Evolutionary conservation across 495 filamentous ascomycete species (phyloP), one percentile per base, ranked within the genome.

Genomic region (Penicillium egyptiacum): DNA sequence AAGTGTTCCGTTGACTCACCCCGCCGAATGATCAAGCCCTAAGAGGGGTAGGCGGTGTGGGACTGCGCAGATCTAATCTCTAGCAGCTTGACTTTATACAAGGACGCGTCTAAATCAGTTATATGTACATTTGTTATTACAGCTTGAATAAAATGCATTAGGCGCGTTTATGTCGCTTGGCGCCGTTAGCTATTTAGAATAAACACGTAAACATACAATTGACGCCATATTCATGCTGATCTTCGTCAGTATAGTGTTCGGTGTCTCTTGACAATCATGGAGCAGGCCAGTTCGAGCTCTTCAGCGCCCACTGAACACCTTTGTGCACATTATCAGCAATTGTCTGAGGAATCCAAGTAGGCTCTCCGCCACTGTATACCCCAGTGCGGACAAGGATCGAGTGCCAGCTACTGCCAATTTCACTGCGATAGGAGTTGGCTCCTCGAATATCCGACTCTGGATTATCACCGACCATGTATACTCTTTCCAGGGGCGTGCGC

Each of bases 381-480:
- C 94, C 94, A 39, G 89, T 98, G 54, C 83, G 78, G 17, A 98
- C 92, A 53, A 99, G 74, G 14, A 96, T 79, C 35, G 87, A 89
- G 19, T 79, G 67, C 94, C 94, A 99, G 63, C 83, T 71, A 22
- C 85, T 91, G 7, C 87, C 87, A 41, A 73, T 59, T 9, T 76
- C 70, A 57, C 87, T 91, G 12, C 66, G 63, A 68, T 88, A 94
- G 30, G 77, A 78, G 63, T 96, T 98, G 23, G 89, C 93, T n/a
- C 95, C 94, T 12, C 79, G 74, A 56, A 99, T 95, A 71, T 99
- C 94, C 28, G 85, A 89, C 66, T 90, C 90, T 0, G 94, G 93
- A 61, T 98, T 99, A 63, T 99, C 94, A 0, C 94, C 94, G n/a
- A 99, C 81, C 93, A 98, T 97, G 64, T 95, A 98, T 5, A 99